Base-by-base conservation (phyloP, 345 rosid genomes). In the Camelina neglecta region DNA sequence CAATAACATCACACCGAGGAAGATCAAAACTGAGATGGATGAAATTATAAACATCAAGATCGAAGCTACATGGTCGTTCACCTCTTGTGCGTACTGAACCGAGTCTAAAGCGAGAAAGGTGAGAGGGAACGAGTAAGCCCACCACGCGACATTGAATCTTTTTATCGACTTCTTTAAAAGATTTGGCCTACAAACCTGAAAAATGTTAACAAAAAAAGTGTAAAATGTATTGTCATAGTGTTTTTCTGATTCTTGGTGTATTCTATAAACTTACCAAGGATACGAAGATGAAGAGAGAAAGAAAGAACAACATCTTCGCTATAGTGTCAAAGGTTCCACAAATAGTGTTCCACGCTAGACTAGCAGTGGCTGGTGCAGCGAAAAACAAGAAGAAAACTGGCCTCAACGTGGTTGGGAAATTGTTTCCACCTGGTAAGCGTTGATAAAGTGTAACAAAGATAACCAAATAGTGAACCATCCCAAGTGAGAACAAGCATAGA, bases 401-500 rank as follows among this genome's bases (percentile, higher is more conserved):
- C 18, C 90, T 61, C 13, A 87, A 69, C 50, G 62, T 68, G 0
- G 75, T 69, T 2, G 91, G 92, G 58, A 86, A 81, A 2, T 55
- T 62, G 67, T 73, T 80, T 11, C 82, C 74, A 0, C 90, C 82
- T 3, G 88, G 79, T 54, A 90, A 49, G 45, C 85, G 83, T 75
- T 90, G 96, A 64, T 85, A 92, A 44, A 90, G 92, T 0, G 91
- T 88, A 23, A 92, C 87, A 71, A 92, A 88, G 35, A 88, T 88
- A 6, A 88, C 91, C 21, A 90, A 49, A 70, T 82, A 92, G 48
- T 90, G 93, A 64, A 83, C 82, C 80, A 88, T 77, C 12, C 96
- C 92, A 0, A 90, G 89, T 0, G 96, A 85, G 76, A 88, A 88
- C 81, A 87, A 71, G 78, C 81, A 87, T 4, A 88, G 39, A 31